These are phyloP conservation scores for Phytomonas sp. DNA, from an alignment of 208 protist species.

Conservation along the genomic window DNA sequence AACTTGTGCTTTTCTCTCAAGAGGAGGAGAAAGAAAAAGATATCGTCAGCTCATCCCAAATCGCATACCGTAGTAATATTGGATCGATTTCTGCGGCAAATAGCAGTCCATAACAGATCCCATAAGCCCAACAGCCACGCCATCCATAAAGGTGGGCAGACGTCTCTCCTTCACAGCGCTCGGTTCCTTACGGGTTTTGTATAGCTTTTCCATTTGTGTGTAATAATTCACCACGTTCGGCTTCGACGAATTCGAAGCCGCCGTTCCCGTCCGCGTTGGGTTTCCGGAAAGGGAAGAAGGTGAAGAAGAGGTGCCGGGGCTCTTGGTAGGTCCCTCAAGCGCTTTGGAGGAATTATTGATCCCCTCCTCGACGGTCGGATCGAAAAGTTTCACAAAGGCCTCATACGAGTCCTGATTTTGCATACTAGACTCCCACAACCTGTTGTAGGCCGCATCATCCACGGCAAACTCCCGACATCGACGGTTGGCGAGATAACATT, in stretches of 20 bases:
- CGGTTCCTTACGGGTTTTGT: neutral
- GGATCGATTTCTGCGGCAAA: slow-evolving; percentile 56
- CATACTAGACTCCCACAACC: slow-evolving; percentile 26
- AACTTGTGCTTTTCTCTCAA: neutral
- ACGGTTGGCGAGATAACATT: slow-evolving; percentile 53
- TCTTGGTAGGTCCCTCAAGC: neutral
- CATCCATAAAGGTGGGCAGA: slow-evolving; percentile 60
- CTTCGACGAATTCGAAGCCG: neutral
- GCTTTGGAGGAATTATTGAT: neutral
- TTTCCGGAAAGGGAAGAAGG: neutral
- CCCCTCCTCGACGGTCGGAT: neutral
- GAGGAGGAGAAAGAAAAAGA: slow-evolving; percentile 8
- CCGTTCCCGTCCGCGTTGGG: neutral
- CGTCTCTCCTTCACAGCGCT: neutral
- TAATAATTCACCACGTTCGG: neutral
- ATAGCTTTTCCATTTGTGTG: neutral
- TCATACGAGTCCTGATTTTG: slow-evolving; percentile 10
- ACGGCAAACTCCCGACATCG: slow-evolving; percentile 69
- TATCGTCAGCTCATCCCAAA: slow-evolving; percentile 34
- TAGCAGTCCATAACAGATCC: slow-evolving; percentile 84
- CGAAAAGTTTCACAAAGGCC: neutral
- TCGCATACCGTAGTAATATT: slow-evolving; percentile 65
- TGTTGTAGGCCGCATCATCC: slow-evolving; percentile 59
- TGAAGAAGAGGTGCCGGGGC: neutral
- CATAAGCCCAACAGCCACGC: slow-evolving; percentile 66